A percentile compares a stretch with the other conserved stretches of the same genome.
These are phyloP conservation scores for Inga leiocalycina DNA, from an alignment of 306 rosid species.

Conservation along the genomic window DNA sequence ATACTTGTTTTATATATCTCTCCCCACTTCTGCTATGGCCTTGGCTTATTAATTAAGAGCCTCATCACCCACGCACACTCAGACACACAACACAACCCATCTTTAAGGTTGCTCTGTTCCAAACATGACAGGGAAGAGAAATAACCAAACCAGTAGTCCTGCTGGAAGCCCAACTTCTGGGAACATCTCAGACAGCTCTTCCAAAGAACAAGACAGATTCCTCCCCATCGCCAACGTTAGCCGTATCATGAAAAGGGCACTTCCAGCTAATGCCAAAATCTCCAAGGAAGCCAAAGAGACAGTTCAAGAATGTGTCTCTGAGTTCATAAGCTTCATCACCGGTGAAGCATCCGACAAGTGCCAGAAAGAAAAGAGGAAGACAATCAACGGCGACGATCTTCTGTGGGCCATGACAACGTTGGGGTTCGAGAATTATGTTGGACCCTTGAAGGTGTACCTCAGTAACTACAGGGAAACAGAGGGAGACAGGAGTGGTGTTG, in stretches of 20 bases:
- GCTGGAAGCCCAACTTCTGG: conserved; percentile 77
- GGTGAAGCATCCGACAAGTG: conserved; percentile 95
- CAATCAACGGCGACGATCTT: conserved; percentile 86
- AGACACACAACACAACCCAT: background rate
- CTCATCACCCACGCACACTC: conserved; percentile 16
- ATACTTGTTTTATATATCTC: background rate
- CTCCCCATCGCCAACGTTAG: conserved; percentile 90
- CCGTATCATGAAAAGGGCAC: conserved; percentile 83
- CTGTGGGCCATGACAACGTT: conserved; percentile 91
- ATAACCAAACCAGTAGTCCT: conserved; percentile 57
- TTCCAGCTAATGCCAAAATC: conserved; percentile 81
- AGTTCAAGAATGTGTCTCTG: conserved; percentile 86
- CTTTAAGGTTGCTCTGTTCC: conserved; percentile 12
- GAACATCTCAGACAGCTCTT: conserved; percentile 57
- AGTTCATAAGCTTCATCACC: conserved; percentile 89
- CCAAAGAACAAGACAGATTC: conserved; percentile 81
- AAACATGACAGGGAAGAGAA: conserved; percentile 62
- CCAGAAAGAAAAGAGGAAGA: conserved; percentile 81
- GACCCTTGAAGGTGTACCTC: conserved; percentile 71
- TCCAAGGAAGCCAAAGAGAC: conserved; percentile 89
- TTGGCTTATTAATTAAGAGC: background rate
- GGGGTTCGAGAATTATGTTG: conserved; percentile 80
- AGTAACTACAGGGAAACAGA: conserved; percentile 75
- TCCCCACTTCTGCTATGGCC: background rate
- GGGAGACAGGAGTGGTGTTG: conserved; percentile 58